Conservation (phyloP, 805 yeast genomes). For the Teunomyces atbi region DNA sequence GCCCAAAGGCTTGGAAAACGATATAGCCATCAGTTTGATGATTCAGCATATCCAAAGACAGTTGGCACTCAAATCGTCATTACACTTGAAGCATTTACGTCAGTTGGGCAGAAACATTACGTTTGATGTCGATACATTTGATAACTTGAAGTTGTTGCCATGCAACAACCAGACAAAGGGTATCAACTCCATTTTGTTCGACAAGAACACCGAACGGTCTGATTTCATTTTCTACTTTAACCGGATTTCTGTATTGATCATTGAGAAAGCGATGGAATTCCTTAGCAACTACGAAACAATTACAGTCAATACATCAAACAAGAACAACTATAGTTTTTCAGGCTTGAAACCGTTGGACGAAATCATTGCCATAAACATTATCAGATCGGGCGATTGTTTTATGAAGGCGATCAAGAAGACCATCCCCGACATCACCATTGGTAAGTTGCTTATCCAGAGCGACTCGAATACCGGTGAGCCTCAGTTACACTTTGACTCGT, state of each 20-base stretch:
- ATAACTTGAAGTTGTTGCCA: slow-evolving; percentile 40
- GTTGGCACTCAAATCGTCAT: slow-evolving; percentile 58
- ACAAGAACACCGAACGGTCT: slow-evolving; percentile 54
- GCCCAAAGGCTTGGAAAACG: slow-evolving; percentile 88
- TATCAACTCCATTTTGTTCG: slow-evolving; percentile 67
- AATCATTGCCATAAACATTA: slow-evolving; percentile 71
- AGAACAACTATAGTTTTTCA: slow-evolving; percentile 14
- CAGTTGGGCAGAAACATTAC: slow-evolving; percentile 47
- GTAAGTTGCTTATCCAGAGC: slow-evolving; percentile 83
- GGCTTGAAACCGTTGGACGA: slow-evolving; percentile 50
- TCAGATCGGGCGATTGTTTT: slow-evolving; percentile 92
- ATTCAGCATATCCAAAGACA: slow-evolving; percentile 77
- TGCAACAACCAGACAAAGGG: slow-evolving; percentile 66
- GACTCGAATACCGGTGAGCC: slow-evolving; percentile 93
- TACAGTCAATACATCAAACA: slow-evolving; percentile 26
- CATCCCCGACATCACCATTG: slow-evolving; percentile 74
- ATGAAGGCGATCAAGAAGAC: slow-evolving; percentile 74
- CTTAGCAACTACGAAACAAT: slow-evolving; percentile 36
- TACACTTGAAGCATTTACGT: slow-evolving; percentile 65
- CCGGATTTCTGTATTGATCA: slow-evolving; percentile 68
- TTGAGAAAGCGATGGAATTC: slow-evolving; percentile 66
- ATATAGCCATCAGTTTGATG: slow-evolving; percentile 74
- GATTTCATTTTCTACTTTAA: slow-evolving; percentile 88
- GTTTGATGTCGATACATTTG: slow-evolving; percentile 25
- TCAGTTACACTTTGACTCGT: slow-evolving; percentile 74